Evolutionary conservation across 1,284 basidiomycete species (phyloP), one percentile per base, ranked within the genome.

Genomic region (Heliocybe sulcata): DNA sequence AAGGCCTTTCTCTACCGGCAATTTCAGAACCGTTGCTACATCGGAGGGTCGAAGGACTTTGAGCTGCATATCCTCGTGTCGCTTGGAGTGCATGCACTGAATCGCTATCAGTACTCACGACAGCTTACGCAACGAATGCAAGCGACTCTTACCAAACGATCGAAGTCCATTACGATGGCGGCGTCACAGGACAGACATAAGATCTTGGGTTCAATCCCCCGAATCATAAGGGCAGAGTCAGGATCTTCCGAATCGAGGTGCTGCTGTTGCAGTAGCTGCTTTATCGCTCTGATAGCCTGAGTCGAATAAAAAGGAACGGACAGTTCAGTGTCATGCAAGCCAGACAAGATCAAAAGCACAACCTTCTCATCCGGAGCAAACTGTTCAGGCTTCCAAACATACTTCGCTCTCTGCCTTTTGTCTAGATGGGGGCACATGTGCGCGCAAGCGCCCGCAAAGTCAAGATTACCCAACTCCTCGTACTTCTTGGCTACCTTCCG

Each of bases 321-420:
- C 51, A 54, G 35, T 10, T 25, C 11, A 54, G 25, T 42, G 31
- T 9, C 35, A 16, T 31, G 52, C 22, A 29, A 54, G 27, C 23
- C 42, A 9, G 51, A 14, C 45, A 51, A 10, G 11, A 35, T 35
- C 23, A 8, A 49, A n/a, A 29, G 20, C 54, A 60, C 68, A 6
- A 81, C 85, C 74, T 78, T 80, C 9, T 72, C 70, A 64, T 88
- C 84, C 54, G 72, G 76, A 16, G 70, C 68, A 56, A 88, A 89
- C 14, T 74, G 65, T 2, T 70, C 67, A 0, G 76, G 71, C 29
- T 63, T 71, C 82, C 84, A 87, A 2, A 62, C 61, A 20, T 62
- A 63, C 35, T 70, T 71, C 38, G 38, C 38, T 56, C 62, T 65
- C 49, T 62, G 59, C 55, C 65, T 68, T 55, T 63, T 62, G 45